A percentile compares a stretch with the other conserved stretches of the same genome.
Evolutionary conservation across 2,329 filamentous ascomycete genomes (phyloP).

Genomic region (Talaromyces funiculosus): DNA sequence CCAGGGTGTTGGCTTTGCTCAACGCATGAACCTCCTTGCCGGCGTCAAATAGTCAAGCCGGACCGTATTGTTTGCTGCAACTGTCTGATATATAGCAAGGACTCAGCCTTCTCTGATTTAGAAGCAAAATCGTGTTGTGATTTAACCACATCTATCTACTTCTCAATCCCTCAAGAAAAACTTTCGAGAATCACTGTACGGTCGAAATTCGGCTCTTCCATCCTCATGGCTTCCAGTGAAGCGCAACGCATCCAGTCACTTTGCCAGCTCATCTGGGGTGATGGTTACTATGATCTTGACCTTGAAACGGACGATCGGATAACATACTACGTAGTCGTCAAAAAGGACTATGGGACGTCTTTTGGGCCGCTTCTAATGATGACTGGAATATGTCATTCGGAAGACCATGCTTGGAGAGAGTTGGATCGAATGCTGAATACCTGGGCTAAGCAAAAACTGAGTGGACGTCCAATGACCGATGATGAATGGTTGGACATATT

Average conservation of each 20-base stretch:
- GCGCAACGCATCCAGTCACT: conserved; percentile 14
- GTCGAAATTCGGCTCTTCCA: too few relatives aligned
- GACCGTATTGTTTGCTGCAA: too few relatives aligned
- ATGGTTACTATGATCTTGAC: conserved; percentile 17
- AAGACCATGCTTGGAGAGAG: conserved; percentile 16
- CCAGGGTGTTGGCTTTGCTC: too few relatives aligned
- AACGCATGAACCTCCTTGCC: too few relatives aligned
- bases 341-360: conserved; percentile 5
- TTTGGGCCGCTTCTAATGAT: conserved; percentile 17
- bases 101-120: too few relatives aligned
- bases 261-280: conserved; percentile 19
- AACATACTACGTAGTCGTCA: conserved; percentile 10
- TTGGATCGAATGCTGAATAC: conserved; percentile 16
- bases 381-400: conserved; percentile 11
- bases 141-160: too few relatives aligned
- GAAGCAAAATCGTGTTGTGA: too few relatives aligned
- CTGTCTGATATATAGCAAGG: too few relatives aligned
- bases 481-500: conserved; percentile 6
- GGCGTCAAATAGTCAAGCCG: too few relatives aligned
- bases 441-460: conserved; percentile 11
- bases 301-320: conserved; percentile 17
- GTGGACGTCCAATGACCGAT: conserved; percentile 11
- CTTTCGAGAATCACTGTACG: too few relatives aligned
- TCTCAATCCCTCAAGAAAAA: too few relatives aligned
- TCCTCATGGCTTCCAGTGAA: background rate